Conservation (phyloP, 805 yeast genomes). For the Sugiyamaella lignohabitans region DNA sequence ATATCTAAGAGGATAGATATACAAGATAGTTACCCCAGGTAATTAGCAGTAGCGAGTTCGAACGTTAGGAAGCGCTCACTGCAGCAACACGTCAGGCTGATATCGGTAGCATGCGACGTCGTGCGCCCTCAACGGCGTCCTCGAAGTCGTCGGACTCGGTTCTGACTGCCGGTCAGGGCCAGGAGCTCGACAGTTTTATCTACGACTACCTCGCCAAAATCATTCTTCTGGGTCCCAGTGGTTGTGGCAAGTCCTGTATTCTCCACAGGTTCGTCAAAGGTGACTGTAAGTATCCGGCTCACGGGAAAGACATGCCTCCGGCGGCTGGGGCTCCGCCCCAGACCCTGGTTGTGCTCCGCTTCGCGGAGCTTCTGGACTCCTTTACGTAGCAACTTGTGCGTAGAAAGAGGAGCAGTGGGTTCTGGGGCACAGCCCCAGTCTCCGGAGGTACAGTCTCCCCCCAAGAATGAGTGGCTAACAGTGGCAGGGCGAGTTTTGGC, state of each 20-base stretch:
- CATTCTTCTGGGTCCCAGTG: constrained; percentile 41
- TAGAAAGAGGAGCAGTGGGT: neutral
- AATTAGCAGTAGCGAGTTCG: too few relatives aligned
- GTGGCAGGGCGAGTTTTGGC: constrained; percentile 28
- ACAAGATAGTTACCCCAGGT: too few relatives aligned
- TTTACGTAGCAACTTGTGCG: neutral
- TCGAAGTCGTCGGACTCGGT: constrained; percentile 20
- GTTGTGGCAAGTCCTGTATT: constrained; percentile 43
- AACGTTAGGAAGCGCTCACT: too few relatives aligned
- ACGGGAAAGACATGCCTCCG: too few relatives aligned
- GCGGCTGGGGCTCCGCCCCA: too few relatives aligned
- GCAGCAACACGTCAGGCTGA: too few relatives aligned
- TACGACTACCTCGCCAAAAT: constrained; percentile 36
- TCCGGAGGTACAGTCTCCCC: neutral
- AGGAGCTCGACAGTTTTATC: constrained; percentile 19
- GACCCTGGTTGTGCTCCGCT: too few relatives aligned
- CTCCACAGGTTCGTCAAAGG: constrained; percentile 37
- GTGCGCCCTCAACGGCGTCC: constrained; percentile 23
- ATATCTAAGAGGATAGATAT: too few relatives aligned
- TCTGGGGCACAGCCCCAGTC: neutral
- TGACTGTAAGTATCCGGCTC: constrained; percentile 31
- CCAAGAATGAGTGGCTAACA: constrained; percentile 1
- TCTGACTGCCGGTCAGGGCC: constrained; percentile 14
- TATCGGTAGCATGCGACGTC: constrained; percentile 17
- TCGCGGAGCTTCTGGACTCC: too few relatives aligned